These are phyloP conservation scores for Falciphora oryzae DNA, from an alignment of 2,329 filamentous ascomycete genomes.

Conservation along the genomic window DNA sequence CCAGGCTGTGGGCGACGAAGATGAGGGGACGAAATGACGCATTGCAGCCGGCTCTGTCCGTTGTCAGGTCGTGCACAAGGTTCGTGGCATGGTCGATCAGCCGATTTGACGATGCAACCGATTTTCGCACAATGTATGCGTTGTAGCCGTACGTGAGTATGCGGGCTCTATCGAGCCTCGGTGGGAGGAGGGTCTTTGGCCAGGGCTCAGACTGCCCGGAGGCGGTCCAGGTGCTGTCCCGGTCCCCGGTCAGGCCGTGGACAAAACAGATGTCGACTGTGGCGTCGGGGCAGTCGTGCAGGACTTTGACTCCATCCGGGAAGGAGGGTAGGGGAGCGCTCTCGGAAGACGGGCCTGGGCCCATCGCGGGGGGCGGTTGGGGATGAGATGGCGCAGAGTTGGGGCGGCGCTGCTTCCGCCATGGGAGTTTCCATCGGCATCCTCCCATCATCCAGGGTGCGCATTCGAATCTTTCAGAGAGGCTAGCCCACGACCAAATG, in stretches of 20 bases:
- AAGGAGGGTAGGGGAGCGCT: too few relatives aligned
- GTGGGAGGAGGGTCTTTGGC: conserved; percentile 27
- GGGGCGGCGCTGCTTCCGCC: too few relatives aligned
- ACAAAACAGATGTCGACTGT: conserved; percentile 29
- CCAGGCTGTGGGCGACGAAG: conserved; percentile 33
- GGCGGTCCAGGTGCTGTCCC: conserved; percentile 32
- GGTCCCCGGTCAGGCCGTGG: conserved; percentile 34
- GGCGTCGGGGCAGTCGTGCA: conserved; percentile 15
- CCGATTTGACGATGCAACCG: conserved; percentile 19
- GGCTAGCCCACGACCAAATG: too few relatives aligned
- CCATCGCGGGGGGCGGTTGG: too few relatives aligned
- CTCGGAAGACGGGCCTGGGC: too few relatives aligned
- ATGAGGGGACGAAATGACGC: conserved; percentile 24
- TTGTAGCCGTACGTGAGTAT: conserved; percentile 36
- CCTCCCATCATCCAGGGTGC: too few relatives aligned
- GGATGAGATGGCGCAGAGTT: too few relatives aligned
- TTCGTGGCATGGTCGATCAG: conserved; percentile 26
- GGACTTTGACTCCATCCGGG: conserved; percentile 14
- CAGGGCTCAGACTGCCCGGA: conserved; percentile 23
- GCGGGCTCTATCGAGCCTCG: conserved; percentile 24
- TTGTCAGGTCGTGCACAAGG: conserved; percentile 23
- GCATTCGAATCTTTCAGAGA: too few relatives aligned
- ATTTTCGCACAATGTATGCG: conserved; percentile 22
- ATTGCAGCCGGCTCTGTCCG: conserved; percentile 16
- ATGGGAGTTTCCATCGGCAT: too few relatives aligned